Percentiles rank a stretch among this genome's conserved stretches.
phyloP scores from a whole-genome alignment of 345 rosid species.

The Nasturtium officinale region DNA sequence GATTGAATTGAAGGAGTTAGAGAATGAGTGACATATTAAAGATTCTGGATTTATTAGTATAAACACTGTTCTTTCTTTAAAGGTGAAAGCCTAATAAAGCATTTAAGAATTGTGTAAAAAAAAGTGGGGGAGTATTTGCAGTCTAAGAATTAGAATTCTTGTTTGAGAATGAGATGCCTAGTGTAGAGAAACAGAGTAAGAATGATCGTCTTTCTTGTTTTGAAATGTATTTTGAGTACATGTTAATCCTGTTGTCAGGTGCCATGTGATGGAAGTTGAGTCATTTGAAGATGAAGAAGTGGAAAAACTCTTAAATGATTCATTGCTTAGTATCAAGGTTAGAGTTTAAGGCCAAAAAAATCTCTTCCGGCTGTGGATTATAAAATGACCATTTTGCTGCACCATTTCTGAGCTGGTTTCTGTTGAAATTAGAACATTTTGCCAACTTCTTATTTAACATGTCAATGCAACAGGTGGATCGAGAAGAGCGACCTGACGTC shows the following conservation, averaged over 20 bases:
- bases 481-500: slow-evolving; percentile 95
- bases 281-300: slow-evolving; percentile 80
- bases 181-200: not conserved
- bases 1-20: not conserved
- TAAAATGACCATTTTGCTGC: not conserved
- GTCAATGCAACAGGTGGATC: slow-evolving; percentile 68
- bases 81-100: not conserved
- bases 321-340: slow-evolving; percentile 91
- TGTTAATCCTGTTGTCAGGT: slow-evolving; percentile 52
- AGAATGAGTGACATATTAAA: not conserved
- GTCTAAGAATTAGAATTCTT: not conserved
- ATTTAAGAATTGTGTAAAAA: not conserved
- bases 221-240: slow-evolving; percentile 4
- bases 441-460: slow-evolving; percentile 29
- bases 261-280: slow-evolving; percentile 98
- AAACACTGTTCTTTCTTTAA: not conserved
- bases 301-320: slow-evolving; percentile 75
- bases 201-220: not conserved
- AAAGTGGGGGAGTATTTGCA: not conserved
- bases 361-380: not conserved
- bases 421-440: slow-evolving; percentile 10
- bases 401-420: slow-evolving; percentile 10
- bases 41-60: not conserved
- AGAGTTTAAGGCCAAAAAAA: not conserved
- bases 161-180: not conserved